Percentiles rank a stretch among this genome's conserved stretches.
Evolutionary conservation across 2,329 filamentous ascomycete species (phyloP).

Genomic region (Fusarium cyanostomum): DNA sequence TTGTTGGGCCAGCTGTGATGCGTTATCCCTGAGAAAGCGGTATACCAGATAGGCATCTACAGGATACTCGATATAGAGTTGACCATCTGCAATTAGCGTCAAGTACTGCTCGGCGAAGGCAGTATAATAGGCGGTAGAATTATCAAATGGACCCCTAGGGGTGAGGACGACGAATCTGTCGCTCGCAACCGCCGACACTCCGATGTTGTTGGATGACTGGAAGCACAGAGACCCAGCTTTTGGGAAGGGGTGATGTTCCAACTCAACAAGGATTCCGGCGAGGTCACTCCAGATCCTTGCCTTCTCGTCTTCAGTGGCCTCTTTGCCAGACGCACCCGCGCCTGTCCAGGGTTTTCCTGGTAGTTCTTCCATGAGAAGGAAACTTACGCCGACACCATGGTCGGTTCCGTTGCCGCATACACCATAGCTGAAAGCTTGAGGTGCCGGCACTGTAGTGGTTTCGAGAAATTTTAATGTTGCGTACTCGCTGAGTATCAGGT

Average conservation of each 20-base stretch:
- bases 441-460: constrained; percentile 43
- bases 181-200: constrained; percentile 40
- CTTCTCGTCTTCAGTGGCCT: constrained; percentile 9
- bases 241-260: constrained; percentile 31
- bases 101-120: constrained; percentile 41
- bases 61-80: constrained; percentile 44
- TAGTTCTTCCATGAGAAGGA: constrained; percentile 44
- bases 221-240: neutral
- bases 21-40: constrained; percentile 45
- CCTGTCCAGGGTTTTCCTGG: constrained; percentile 37
- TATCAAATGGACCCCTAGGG: constrained; percentile 31
- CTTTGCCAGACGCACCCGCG: neutral
- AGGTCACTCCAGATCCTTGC: constrained; percentile 17
- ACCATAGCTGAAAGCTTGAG: constrained; percentile 40
- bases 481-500: constrained; percentile 45
- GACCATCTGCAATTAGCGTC: constrained; percentile 44
- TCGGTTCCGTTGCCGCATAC: constrained; percentile 30
- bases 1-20: neutral
- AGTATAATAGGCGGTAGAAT: constrained; percentile 31
- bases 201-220: neutral
- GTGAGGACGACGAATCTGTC: constrained; percentile 43
- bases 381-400: constrained; percentile 41
- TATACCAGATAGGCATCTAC: constrained; percentile 49
- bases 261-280: constrained; percentile 35
- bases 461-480: constrained; percentile 48